These are phyloP conservation scores for Platismatia glauca DNA, from an alignment of 495 filamentous ascomycete species.

Conservation along the genomic window DNA sequence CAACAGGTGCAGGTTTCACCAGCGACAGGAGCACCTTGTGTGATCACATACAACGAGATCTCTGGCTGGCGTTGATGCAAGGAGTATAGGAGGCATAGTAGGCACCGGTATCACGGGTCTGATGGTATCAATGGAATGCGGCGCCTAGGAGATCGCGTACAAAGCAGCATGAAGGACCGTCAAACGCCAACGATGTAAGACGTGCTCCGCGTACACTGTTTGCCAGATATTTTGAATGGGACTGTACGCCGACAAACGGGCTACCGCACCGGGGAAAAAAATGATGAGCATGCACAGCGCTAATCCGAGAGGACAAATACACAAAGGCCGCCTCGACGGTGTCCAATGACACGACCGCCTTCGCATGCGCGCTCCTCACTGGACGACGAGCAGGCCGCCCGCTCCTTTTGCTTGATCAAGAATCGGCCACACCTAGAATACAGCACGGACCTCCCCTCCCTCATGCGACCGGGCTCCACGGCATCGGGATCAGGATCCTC, in stretches of 20 bases:
- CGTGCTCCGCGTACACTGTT: neutral
- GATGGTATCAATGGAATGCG: neutral
- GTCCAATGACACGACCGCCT: neutral
- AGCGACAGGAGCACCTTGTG: too few relatives aligned
- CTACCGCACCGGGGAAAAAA: neutral
- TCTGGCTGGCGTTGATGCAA: too few relatives aligned
- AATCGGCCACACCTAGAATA: neutral
- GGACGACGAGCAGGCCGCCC: neutral
- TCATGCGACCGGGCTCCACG: constrained; percentile 85
- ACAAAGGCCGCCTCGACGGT: neutral
- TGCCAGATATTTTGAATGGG: neutral
- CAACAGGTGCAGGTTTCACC: too few relatives aligned
- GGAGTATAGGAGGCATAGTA: too few relatives aligned
- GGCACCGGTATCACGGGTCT: too few relatives aligned
- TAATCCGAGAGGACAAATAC: neutral
- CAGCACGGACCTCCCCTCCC: neutral
- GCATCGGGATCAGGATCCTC: constrained; percentile 85
- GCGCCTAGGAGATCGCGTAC: neutral
- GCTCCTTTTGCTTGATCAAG: neutral
- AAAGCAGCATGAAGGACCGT: neutral
- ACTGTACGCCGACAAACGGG: neutral
- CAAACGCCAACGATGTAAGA: neutral
- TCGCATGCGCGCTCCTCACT: neutral
- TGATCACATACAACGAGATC: too few relatives aligned
- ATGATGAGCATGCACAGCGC: neutral